phyloP scores from a whole-genome alignment of 1,284 basidiomycete species.

The Fistulinella cinereoalba region DNA sequence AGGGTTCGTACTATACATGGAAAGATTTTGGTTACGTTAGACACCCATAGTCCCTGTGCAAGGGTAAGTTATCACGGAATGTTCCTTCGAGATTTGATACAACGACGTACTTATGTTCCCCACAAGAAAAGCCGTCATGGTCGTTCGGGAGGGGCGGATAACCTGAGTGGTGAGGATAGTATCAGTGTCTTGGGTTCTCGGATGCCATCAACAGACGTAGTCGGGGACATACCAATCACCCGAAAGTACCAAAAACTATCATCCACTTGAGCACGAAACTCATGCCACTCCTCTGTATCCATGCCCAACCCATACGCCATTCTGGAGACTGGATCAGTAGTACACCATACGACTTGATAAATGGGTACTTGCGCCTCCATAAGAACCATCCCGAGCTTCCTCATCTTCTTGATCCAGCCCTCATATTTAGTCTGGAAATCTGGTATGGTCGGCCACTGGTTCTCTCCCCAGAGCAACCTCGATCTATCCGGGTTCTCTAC shows the following conservation, averaged over 20 bases:
- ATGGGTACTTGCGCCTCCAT: slow-evolving; percentile 74
- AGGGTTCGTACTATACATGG: background rate
- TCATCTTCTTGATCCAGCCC: slow-evolving; percentile 80
- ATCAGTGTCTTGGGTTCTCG: no score
- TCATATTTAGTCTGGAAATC: slow-evolving; percentile 62
- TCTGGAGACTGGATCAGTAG: slow-evolving; percentile 36
- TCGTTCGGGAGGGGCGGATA: slow-evolving; percentile 81
- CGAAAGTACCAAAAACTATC: slow-evolving; percentile 89
- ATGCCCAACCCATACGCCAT: slow-evolving; percentile 80
- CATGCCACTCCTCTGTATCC: slow-evolving; percentile 65
- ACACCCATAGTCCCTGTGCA: slow-evolving; percentile 80
- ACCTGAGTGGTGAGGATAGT: slow-evolving; percentile 40
- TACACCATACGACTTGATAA: background rate
- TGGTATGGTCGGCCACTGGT: slow-evolving; percentile 73
- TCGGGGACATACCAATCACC: slow-evolving; percentile 55
- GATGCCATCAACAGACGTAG: background rate
- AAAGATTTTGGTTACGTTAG: slow-evolving; percentile 55
- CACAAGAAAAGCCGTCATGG: slow-evolving; percentile 79
- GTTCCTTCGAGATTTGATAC: background rate
- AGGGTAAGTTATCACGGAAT: slow-evolving; percentile 6
- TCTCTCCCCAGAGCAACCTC: slow-evolving; percentile 73
- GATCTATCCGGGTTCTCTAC: slow-evolving; percentile 66
- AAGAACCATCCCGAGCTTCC: slow-evolving; percentile 66
- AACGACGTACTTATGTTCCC: slow-evolving; percentile 68
- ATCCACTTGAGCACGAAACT: slow-evolving; percentile 63